These are phyloP conservation scores for Allium sativum DNA, from an alignment of 106 monocot genomes.

Conservation along the genomic window DNA sequence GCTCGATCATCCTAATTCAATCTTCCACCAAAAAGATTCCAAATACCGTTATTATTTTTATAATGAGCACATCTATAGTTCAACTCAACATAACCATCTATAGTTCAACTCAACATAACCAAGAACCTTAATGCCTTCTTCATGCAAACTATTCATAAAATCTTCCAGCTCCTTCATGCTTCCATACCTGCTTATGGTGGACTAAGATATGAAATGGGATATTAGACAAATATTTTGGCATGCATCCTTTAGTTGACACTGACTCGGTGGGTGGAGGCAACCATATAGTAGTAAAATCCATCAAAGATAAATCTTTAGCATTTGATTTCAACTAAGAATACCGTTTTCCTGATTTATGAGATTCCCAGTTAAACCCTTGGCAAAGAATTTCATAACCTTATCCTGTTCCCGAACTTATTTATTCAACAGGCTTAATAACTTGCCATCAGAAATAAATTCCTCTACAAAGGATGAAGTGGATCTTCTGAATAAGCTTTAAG, in stretches of 20 bases:
- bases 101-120: too few relatives aligned
- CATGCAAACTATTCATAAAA: constrained; percentile 61
- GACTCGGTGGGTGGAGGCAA: constrained; percentile 94
- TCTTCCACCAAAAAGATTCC: constrained; percentile 93
- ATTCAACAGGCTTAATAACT: constrained; percentile 19
- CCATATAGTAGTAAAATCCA: constrained; percentile 83
- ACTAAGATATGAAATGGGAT: constrained; percentile 31
- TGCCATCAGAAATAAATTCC: constrained; percentile 24
- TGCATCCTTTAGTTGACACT: constrained; percentile 97
- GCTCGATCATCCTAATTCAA: constrained; percentile 90
- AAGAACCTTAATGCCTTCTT: constrained; percentile 65
- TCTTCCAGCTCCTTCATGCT: constrained; percentile 68
- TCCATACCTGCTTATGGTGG: constrained; percentile 59
- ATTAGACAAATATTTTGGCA: constrained; percentile 98
- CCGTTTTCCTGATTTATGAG: constrained; percentile 89
- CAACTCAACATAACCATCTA: constrained; percentile 85
- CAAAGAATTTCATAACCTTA: constrained; percentile 83
- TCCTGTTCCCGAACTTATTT: constrained; percentile 69
- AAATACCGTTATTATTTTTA: constrained; percentile 69
- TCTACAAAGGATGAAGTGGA: constrained; percentile 45
- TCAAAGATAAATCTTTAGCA: constrained; percentile 43
- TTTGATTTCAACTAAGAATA: constrained; percentile 56
- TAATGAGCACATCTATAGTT: constrained; percentile 91
- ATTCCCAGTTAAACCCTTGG: constrained; percentile 99
- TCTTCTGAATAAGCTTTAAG: constrained; percentile 80